Percentiles rank a stretch among this genome's conserved stretches.
Conservation (phyloP, 2,329 filamentous ascomycete species). For the Tolypocladium sp. region DNA sequence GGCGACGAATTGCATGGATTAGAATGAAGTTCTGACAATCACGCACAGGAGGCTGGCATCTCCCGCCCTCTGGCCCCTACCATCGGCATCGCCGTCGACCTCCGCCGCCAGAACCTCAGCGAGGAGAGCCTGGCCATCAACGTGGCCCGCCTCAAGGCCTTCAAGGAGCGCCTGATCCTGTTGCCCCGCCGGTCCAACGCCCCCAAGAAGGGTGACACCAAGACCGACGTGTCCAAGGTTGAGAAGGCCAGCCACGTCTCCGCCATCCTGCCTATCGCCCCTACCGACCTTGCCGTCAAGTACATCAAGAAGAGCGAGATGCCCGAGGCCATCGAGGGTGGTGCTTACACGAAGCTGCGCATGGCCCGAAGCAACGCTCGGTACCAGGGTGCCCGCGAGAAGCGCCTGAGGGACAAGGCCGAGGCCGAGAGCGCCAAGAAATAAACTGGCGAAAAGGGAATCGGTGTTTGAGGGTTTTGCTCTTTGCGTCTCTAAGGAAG, state of each 20-base stretch:
- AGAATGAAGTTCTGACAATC: conserved; percentile 21
- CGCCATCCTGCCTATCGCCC: conserved; percentile 62
- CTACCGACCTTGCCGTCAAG: conserved; percentile 54
- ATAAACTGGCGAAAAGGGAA: conserved; percentile 46
- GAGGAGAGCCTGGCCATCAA: conserved; percentile 92
- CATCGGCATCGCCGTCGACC: conserved; percentile 94
- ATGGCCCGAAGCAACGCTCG: conserved; percentile 76
- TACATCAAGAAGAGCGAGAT: conserved; percentile 79
- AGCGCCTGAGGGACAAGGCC: conserved; percentile 82
- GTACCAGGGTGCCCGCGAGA: conserved; percentile 76
- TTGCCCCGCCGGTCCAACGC: conserved; percentile 94
- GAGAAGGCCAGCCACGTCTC: conserved; percentile 39
- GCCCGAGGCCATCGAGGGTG: conserved; percentile 66
- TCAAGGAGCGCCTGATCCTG: conserved; percentile 91
- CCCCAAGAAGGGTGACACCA: conserved; percentile 87
- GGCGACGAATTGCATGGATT: neutral
- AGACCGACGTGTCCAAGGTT: conserved; percentile 67
- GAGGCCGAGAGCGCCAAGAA: conserved; percentile 81
- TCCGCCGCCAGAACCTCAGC: conserved; percentile 92
- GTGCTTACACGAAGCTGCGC: conserved; percentile 81
- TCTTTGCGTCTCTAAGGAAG: conserved; percentile 29
- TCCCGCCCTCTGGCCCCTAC: conserved; percentile 89
- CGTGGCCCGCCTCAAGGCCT: conserved; percentile 95
- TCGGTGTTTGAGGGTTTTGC: conserved; percentile 33
- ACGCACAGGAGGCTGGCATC: conserved; percentile 77